Evolutionary conservation across 257 asterid genomes (phyloP).

Genomic region (Anisodus acutangulus): DNA sequence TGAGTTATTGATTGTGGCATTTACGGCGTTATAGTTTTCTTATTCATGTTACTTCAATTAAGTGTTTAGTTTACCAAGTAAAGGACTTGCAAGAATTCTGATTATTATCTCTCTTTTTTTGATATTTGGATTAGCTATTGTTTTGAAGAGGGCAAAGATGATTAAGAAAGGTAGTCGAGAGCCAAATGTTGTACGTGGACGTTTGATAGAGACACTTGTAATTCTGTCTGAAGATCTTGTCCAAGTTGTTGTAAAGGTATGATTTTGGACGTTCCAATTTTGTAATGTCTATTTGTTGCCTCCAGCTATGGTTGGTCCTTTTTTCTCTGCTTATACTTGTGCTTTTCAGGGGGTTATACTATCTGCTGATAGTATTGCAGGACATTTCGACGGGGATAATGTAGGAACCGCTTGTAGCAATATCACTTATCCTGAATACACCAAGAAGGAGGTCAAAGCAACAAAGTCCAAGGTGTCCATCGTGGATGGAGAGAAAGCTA

Average conservation of each 20-base stretch:
- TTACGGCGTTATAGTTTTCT: no score
- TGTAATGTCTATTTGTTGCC: slow-evolving; percentile 11
- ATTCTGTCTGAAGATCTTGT: slow-evolving; percentile 73
- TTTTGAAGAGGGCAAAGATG: slow-evolving; percentile 84
- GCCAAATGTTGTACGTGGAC: slow-evolving; percentile 60
- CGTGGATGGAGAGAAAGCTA: slow-evolving; percentile 36
- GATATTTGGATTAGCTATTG: slow-evolving; percentile 61
- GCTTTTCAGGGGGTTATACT: slow-evolving; percentile 57
- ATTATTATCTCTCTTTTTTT: background rate
- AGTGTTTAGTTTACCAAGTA: background rate
- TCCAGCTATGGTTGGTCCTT: background rate
- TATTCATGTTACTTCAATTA: no score
- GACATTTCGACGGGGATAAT: slow-evolving; percentile 46
- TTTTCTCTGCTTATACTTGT: slow-evolving; percentile 28
- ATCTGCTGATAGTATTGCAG: slow-evolving; percentile 60
- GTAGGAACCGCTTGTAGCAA: slow-evolving; percentile 43
- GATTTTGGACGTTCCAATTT: slow-evolving; percentile 31
- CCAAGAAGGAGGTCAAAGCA: slow-evolving; percentile 44
- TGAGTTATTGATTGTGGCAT: slow-evolving; percentile 6
- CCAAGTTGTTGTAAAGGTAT: slow-evolving; percentile 89
- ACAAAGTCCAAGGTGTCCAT: slow-evolving; percentile 36
- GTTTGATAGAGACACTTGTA: slow-evolving; percentile 73
- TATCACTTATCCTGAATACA: slow-evolving; percentile 33
- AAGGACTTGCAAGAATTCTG: background rate
- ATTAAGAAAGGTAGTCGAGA: slow-evolving; percentile 61